These are phyloP conservation scores for Aspergillus pseudoterreus DNA, from an alignment of 2,329 filamentous ascomycete genomes.

Conservation along the genomic window DNA sequence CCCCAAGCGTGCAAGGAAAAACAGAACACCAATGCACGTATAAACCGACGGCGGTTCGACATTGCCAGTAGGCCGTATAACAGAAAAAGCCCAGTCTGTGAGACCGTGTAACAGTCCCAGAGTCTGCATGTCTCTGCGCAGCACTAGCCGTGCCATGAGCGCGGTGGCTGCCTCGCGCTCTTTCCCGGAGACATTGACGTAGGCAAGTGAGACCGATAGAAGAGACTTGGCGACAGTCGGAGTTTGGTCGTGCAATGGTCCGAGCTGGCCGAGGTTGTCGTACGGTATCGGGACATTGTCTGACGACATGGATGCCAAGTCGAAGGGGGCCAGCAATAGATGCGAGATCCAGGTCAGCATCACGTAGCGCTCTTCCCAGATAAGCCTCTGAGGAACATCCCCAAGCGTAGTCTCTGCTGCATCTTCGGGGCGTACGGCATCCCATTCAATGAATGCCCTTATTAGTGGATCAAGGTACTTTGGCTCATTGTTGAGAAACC, in stretches of 20 bases:
- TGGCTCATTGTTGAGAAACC: conserved; percentile 88
- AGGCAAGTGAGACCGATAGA: conserved; percentile 66
- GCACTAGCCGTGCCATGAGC: conserved; percentile 75
- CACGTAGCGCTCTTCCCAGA: conserved; percentile 87
- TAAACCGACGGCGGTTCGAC: conserved; percentile 57
- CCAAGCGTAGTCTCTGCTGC: conserved; percentile 10
- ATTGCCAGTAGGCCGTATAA: conserved; percentile 49
- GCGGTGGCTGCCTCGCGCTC: conserved; percentile 84
- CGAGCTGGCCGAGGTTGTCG: conserved; percentile 25
- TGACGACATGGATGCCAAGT: conserved; percentile 76
- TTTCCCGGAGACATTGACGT: conserved; percentile 73
- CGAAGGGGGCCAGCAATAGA: conserved; percentile 81
- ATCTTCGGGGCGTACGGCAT: conserved; percentile 20
- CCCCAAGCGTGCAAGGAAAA: conserved; percentile 73
- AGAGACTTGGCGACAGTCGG: conserved; percentile 69
- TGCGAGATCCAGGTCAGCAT: conserved; percentile 85
- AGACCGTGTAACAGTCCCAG: conserved; percentile 66
- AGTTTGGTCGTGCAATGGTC: conserved; percentile 54
- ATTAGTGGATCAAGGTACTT: conserved; percentile 78
- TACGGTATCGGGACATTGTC: conserved; percentile 34
- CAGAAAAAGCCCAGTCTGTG: conserved; percentile 65
- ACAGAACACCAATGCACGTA: conserved; percentile 71
- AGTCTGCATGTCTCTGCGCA: conserved; percentile 82
- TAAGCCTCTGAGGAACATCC: conserved; percentile 43
- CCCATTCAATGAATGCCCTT: conserved; percentile 64